Base-by-base conservation (phyloP, 768 basidiomycete species). In the Amanita fuliginea region DNA sequence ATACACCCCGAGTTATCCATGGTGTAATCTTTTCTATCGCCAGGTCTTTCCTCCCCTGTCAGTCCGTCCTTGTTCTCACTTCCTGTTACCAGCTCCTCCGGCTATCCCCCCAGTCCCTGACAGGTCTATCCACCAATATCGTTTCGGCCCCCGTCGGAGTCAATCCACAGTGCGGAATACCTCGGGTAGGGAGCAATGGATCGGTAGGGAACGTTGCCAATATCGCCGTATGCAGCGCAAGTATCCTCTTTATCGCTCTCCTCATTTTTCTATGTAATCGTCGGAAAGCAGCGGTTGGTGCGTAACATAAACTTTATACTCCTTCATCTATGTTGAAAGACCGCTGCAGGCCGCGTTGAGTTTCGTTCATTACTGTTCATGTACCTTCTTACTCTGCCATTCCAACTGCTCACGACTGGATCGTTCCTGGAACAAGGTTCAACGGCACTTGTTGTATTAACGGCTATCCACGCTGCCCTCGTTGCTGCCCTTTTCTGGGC, bases 11-110 rank as follows among this genome's bases (percentile, higher is more conserved):
- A 86, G 84, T 41, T 86, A 95, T 60, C 79, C 93, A 0, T 87
- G 89, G 80, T 97, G 94, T 68, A 96, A 96, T 62, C 81, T 96
- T 57, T 94, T 95, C 69, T 92, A 92, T 68, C 77, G 78, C 52
- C 91, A 95, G 73, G 82, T 91, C 18, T 56, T 69, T 24, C 45
- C 19, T 8, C 18, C 59, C 49, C 46, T 21, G 22, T 26, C 21
- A 52, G 51, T 21, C 58, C 35, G 32, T 42, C 35, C 11, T 50
- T 35, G 9, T 30, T 46, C 36, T 47, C 30, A 32, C 11, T 16
- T 28, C 39, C 30, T 35, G 19, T 16, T 18, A 24, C 40, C 18
- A 78, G 76, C 62, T 74, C 7, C 69, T 56, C 62, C 60, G 66
- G 47, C 54, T 57, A 42, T 56, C 69, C 36, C 53, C 56, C 0